These are phyloP conservation scores for Xylaria digitata DNA, from an alignment of 2,329 filamentous ascomycete species.

Conservation along the genomic window DNA sequence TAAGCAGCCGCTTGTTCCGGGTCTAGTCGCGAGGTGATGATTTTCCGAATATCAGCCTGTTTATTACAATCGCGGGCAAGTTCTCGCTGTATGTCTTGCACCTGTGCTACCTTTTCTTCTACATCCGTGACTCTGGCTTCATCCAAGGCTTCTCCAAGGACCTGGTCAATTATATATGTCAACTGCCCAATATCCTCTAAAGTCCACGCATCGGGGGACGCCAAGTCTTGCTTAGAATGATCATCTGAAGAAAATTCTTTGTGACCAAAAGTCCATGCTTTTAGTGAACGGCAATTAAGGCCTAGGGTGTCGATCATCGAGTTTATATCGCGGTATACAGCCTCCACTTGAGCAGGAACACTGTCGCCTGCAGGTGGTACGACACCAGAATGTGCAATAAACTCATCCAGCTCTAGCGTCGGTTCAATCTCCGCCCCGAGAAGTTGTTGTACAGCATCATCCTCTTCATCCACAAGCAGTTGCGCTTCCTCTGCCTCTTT, in stretches of 20 bases:
- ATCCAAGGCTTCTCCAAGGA: constrained; percentile 73
- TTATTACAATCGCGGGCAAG: constrained; percentile 78
- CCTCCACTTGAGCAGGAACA: constrained; percentile 71
- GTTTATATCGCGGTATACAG: constrained; percentile 83
- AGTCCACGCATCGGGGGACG: constrained; percentile 75
- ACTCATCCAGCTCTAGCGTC: constrained; percentile 73
- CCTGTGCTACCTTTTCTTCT: constrained; percentile 73
- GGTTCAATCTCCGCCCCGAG: constrained; percentile 70
- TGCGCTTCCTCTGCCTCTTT: constrained; percentile 68
- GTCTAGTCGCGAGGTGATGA: constrained; percentile 77
- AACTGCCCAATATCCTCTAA: constrained; percentile 81
- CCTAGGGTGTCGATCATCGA: constrained; percentile 95
- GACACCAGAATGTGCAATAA: constrained; percentile 71
- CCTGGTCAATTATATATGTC: constrained; percentile 69
- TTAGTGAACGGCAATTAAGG: constrained; percentile 78
- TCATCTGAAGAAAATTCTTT: constrained; percentile 63
- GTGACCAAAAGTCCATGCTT: constrained; percentile 75
- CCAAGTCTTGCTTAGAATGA: constrained; percentile 75
- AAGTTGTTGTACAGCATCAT: constrained; percentile 73
- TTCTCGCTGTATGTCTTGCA: constrained; percentile 76
- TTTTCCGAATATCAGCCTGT: constrained; percentile 80
- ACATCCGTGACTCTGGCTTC: constrained; percentile 75
- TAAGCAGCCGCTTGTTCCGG: constrained; percentile 73
- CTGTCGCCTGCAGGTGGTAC: constrained; percentile 65
- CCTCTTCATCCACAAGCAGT: constrained; percentile 74